Conservation (phyloP, 768 basidiomycete genomes). For the Ramaria sp. region DNA sequence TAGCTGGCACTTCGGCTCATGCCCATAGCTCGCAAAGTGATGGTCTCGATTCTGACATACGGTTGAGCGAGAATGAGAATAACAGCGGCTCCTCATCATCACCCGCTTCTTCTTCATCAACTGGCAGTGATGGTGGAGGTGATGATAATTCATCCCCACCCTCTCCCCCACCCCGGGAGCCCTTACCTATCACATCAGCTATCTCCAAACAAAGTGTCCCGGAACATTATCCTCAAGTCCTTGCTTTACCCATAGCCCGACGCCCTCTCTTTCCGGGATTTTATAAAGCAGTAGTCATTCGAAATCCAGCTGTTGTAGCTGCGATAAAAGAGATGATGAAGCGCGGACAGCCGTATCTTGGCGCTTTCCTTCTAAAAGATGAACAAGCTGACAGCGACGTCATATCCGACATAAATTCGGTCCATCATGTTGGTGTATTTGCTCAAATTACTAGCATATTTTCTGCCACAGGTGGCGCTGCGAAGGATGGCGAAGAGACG, state of each 20-base stretch:
- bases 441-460: slow-evolving; percentile 95
- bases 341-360: slow-evolving; percentile 93
- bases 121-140: slow-evolving; percentile 22
- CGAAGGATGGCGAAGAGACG: slow-evolving; percentile 30
- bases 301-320: slow-evolving; percentile 81
- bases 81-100: slow-evolving; percentile 19
- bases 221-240: slow-evolving; percentile 84
- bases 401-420: slow-evolving; percentile 77
- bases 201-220: slow-evolving; percentile 84
- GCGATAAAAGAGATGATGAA: slow-evolving; percentile 96
- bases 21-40: slow-evolving; percentile 7
- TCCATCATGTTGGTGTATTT: slow-evolving; percentile 91
- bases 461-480: slow-evolving; percentile 40
- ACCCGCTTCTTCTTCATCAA: slow-evolving; percentile 31
- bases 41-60: slow-evolving; percentile 13
- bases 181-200: slow-evolving; percentile 30
- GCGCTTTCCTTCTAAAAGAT: slow-evolving; percentile 93
- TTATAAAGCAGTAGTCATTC: slow-evolving; percentile 94
- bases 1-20: slow-evolving; percentile 15
- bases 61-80: slow-evolving; percentile 21
- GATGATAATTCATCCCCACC: slow-evolving; percentile 23
- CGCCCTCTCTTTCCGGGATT: slow-evolving; percentile 95
- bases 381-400: slow-evolving; percentile 87
- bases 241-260: slow-evolving; percentile 90
- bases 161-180: slow-evolving; percentile 16